Evolutionary conservation across 768 basidiomycete genomes (phyloP), one percentile per base, ranked within the genome.

Genomic region (Panus rudis): DNA sequence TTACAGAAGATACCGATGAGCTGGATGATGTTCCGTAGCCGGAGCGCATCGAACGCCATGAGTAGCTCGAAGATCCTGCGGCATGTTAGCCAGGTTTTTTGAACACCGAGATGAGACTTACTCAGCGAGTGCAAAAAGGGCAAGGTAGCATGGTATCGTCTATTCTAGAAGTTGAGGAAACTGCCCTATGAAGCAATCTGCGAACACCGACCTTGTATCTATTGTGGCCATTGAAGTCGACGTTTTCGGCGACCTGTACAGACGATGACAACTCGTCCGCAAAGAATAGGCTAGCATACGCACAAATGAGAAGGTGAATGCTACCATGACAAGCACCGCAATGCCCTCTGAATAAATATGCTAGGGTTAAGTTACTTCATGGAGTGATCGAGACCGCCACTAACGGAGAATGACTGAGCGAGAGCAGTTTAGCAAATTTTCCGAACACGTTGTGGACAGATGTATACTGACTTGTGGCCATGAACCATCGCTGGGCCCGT

Each of bases 141-240:
- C 85, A 4, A 92, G 76, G 59, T 90, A 92, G 62, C 88, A 90
- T 48, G 87, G 81, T 41, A 90, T 59, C 11, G 88, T 90, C 82
- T 87, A 39, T 4, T 40, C 12, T 16, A 11, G 8, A 39, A n/a
- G 19, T 13, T 1, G 26, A 13, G 4, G 2, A 7, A 27, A 22
- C 17, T 6, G 35, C 19, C 28, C 28, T 10, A 10, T 30, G 10
- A 5, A 8, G 8, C 25, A 7, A 12, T 5, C 11, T 20, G 31
- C n/a, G n/a, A n/a, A n/a, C n/a, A 43, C 52, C 19, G 49, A 76
- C 84, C 65, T 81, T 84, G 64, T 80, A 84, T 51, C 63, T n/a
- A 55, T 11, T 62, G 5, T 7, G 21, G n/a, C n/a, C n/a, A 2
- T 47, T 48, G 45, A 80, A 65, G 26, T 66, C 54, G 40, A 80